Percentiles rank a stretch among this genome's conserved stretches.
phyloP scores from a whole-genome alignment of 2,329 filamentous ascomycete species.

The Teratosphaeria gauchensis region DNA sequence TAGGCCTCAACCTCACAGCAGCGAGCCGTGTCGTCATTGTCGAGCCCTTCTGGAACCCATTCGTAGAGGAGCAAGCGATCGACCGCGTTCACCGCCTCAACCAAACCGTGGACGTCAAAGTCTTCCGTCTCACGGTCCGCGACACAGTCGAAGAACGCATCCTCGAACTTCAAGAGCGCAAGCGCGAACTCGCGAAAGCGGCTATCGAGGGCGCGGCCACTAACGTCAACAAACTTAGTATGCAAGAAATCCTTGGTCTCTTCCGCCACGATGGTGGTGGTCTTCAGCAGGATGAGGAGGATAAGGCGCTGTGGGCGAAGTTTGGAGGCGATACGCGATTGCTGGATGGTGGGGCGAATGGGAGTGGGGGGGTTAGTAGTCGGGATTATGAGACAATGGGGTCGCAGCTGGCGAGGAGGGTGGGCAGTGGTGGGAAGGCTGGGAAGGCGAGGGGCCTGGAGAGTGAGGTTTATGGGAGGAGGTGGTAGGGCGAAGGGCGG shows the following conservation, averaged over 20 bases:
- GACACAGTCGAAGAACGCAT: slow-evolving; percentile 89
- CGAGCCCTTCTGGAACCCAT: slow-evolving; percentile 97
- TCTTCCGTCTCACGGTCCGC: slow-evolving; percentile 86
- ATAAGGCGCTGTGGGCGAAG: slow-evolving; percentile 31
- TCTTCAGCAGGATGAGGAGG: slow-evolving; percentile 27
- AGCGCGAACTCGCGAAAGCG: slow-evolving; percentile 80
- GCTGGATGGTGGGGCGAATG: slow-evolving; percentile 17
- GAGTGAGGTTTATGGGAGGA: slow-evolving; percentile 28
- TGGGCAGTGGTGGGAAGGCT: slow-evolving; percentile 11
- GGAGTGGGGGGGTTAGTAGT: not conserved
- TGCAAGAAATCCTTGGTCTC: slow-evolving; percentile 87
- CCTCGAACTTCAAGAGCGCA: slow-evolving; percentile 86
- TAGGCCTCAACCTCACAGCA: slow-evolving; percentile 89
- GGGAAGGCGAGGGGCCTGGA: slow-evolving; percentile 13
- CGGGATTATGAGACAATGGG: slow-evolving; percentile 4
- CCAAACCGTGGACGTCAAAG: slow-evolving; percentile 85
- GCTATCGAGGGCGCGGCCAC: slow-evolving; percentile 66
- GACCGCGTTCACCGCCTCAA: slow-evolving; percentile 98
- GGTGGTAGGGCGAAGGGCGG: slow-evolving; percentile 25
- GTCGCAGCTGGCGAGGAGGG: slow-evolving; percentile 2
- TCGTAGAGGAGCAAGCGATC: slow-evolving; percentile 97
- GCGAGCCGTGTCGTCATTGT: slow-evolving; percentile 89
- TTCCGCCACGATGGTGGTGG: slow-evolving; percentile 59
- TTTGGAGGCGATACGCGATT: slow-evolving; percentile 26
- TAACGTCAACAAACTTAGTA: slow-evolving; percentile 71